phyloP scores from a whole-genome alignment of 768 basidiomycete genomes.

The Suillus weaverae region DNA sequence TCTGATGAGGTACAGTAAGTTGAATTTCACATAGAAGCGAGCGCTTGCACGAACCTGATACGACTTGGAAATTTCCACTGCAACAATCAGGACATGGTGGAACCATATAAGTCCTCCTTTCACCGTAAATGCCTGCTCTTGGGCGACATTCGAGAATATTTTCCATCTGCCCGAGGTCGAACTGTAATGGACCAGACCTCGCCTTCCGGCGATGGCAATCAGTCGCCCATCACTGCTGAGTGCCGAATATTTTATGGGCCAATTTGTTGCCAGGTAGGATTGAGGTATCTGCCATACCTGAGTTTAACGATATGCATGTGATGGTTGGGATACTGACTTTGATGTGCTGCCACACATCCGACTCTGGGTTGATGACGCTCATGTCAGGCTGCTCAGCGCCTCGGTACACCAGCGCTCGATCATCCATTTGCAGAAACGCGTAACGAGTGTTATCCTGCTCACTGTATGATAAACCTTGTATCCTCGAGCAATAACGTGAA shows the following conservation, averaged over 20 bases:
- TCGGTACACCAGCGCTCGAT: conserved; percentile 88
- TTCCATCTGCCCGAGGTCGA: conserved; percentile 96
- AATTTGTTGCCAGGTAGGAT: conserved; percentile 84
- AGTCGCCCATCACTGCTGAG: conserved; percentile 89
- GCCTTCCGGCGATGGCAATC: conserved; percentile 88
- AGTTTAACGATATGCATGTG: conserved; percentile 6
- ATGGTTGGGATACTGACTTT: conserved; percentile 51
- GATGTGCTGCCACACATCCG: conserved; percentile 97
- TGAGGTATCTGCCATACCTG: conserved; percentile 70
- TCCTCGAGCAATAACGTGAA: conserved; percentile 8
- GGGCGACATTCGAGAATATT: conserved; percentile 71
- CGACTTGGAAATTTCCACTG: conserved; percentile 78
- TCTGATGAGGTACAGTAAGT: conserved; percentile 43
- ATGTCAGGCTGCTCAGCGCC: conserved; percentile 98
- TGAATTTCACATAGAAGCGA: background rate
- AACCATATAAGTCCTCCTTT: conserved; percentile 96
- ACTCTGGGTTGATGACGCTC: conserved; percentile 97
- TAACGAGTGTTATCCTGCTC: conserved; percentile 92
- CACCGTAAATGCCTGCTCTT: conserved; percentile 86
- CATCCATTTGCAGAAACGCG: conserved; percentile 94
- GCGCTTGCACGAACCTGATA: conserved; percentile 57
- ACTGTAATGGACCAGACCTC: conserved; percentile 92
- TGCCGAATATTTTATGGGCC: conserved; percentile 92
- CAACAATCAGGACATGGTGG: conserved; percentile 90
- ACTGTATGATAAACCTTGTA: conserved; percentile 12